phyloP scores from a whole-genome alignment of 306 rosid genomes.

The Quercus parvula region DNA sequence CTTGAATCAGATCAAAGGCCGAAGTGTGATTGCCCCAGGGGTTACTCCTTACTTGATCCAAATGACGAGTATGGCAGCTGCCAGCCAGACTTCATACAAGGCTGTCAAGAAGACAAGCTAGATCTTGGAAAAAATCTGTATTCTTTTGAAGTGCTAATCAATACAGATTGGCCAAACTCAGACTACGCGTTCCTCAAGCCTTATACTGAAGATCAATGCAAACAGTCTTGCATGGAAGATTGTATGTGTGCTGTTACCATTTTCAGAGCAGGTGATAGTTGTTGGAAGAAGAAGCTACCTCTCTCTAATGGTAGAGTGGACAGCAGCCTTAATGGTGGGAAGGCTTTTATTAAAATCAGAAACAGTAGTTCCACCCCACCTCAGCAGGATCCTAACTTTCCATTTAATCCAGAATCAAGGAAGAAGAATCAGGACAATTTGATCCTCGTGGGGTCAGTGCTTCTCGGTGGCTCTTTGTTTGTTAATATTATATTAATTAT shows the following conservation, averaged over 20 bases:
- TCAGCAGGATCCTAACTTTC: background rate
- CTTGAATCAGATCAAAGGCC: constrained; percentile 23
- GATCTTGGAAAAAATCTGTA: constrained; percentile 3
- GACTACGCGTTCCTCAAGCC: constrained; percentile 21
- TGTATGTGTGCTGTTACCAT: constrained; percentile 22
- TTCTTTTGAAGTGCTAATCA: constrained; percentile 2
- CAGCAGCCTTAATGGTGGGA: background rate
- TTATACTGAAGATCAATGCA: constrained; percentile 20
- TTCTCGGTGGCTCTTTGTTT: constrained; percentile 27
- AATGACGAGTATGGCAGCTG: constrained; percentile 30
- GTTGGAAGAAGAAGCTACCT: constrained; percentile 24
- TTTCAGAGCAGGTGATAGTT: background rate
- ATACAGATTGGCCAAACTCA: constrained; percentile 31
- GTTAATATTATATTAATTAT: background rate
- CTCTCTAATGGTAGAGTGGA: constrained; percentile 18
- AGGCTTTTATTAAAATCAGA: constrained; percentile 31
- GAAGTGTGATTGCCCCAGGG: constrained; percentile 32
- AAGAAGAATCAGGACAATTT: constrained; percentile 7
- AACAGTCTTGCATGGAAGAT: constrained; percentile 6
- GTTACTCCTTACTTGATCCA: constrained; percentile 36
- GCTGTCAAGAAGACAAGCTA: constrained; percentile 29
- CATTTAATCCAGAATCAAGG: background rate
- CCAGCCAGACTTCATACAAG: constrained; percentile 37
- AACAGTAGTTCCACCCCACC: background rate
- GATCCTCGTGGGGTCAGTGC: constrained; percentile 15